phyloP scores from a whole-genome alignment of 805 yeast species.

The Metschnikowia borealis region DNA sequence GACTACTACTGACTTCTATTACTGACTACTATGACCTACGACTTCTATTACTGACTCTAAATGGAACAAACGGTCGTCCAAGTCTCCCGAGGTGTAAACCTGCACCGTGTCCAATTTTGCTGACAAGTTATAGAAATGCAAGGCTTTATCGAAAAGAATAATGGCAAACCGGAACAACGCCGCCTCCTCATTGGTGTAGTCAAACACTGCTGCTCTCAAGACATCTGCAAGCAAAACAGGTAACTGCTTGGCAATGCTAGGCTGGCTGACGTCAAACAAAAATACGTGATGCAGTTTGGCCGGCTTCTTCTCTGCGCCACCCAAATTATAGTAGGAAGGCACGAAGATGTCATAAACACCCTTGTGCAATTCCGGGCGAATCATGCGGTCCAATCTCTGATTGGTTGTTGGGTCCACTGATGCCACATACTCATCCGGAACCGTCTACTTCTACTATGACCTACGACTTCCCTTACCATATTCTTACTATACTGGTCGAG shows the following conservation, averaged over 20 bases:
- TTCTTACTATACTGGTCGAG: no score
- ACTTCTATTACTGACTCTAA: no score
- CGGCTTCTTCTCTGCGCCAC: constrained; percentile 28
- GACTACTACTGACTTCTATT: no score
- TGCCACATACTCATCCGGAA: constrained; percentile 64
- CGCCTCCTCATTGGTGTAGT: constrained; percentile 17
- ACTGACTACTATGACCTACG: no score
- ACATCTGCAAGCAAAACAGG: constrained; percentile 67
- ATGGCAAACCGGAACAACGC: constrained; percentile 46
- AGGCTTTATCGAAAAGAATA: constrained; percentile 65
- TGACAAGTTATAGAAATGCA: constrained; percentile 71
- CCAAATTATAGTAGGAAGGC: constrained; percentile 64
- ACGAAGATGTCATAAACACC: constrained; percentile 87
- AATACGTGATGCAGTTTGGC: constrained; percentile 64
- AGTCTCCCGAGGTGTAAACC: constrained; percentile 60
- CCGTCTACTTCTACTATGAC: no score
- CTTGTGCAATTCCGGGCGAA: constrained; percentile 69
- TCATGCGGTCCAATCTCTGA: constrained; percentile 56
- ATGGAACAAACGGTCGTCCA: constrained; percentile 82
- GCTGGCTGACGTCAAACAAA: constrained; percentile 63
- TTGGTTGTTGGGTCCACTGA: constrained; percentile 56
- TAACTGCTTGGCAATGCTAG: constrained; percentile 55
- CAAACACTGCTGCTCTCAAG: constrained; percentile 52
- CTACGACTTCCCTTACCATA: no score
- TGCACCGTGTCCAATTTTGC: constrained; percentile 53